Evolutionary conservation across 495 filamentous ascomycete species (phyloP).

Genomic region (Tuber melanosporum): DNA sequence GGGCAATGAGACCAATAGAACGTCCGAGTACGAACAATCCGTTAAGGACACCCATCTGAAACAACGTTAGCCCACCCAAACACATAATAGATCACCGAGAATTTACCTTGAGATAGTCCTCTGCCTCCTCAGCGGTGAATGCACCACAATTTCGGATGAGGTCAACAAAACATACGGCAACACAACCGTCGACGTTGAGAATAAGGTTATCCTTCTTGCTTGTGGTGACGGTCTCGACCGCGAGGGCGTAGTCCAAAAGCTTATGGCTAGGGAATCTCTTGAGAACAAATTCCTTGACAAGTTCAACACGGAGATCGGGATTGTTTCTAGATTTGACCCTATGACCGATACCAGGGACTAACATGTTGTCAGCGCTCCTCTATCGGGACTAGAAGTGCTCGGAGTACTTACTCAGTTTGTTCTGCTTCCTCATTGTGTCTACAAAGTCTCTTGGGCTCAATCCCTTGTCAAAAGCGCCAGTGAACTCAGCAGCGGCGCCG

Average conservation of each 20-base stretch:
- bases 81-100: not conserved
- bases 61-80: conserved; percentile 43
- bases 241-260: conserved; percentile 95
- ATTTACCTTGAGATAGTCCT: conserved; percentile 61
- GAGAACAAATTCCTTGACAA: conserved; percentile 96
- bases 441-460: conserved; percentile 98
- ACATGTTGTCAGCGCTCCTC: conserved; percentile 42
- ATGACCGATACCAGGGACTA: conserved; percentile 95
- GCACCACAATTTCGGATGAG: conserved; percentile 96
- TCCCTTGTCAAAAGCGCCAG: conserved; percentile 94
- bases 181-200: conserved; percentile 95
- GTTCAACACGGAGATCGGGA: conserved; percentile 97
- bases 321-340: conserved; percentile 99
- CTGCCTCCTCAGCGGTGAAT: conserved; percentile 75
- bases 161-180: conserved; percentile 98
- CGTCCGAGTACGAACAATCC: conserved; percentile 96
- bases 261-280: conserved; percentile 95
- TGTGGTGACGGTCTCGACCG: conserved; percentile 94
- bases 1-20: conserved; percentile 95
- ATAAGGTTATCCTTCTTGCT: conserved; percentile 99
- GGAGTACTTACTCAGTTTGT: conserved; percentile 78
- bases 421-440: conserved; percentile 96
- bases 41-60: conserved; percentile 93
- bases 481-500: conserved; percentile 96
- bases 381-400: not conserved